phyloP scores from a whole-genome alignment of 768 basidiomycete species.

The Amanita thiersii region DNA sequence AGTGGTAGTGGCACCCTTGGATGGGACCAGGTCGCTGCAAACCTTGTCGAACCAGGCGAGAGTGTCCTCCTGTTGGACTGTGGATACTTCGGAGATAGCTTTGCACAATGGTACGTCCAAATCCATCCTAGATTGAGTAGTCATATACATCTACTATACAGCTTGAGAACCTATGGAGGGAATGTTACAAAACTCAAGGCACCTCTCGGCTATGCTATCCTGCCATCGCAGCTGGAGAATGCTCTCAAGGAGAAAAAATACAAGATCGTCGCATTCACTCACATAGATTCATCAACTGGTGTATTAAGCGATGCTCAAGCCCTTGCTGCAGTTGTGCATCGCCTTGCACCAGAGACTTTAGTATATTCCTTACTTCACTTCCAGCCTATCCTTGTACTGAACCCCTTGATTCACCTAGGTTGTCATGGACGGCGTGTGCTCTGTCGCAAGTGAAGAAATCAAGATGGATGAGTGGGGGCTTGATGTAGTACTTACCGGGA shows the following conservation, averaged over 20 bases:
- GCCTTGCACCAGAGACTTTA: slow-evolving; percentile 79
- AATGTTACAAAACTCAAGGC: slow-evolving; percentile 80
- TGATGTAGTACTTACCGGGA: slow-evolving; percentile 81
- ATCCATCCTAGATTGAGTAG: not conserved
- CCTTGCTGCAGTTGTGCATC: slow-evolving; percentile 64
- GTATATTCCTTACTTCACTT: slow-evolving; percentile 26
- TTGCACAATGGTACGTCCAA: slow-evolving; percentile 67
- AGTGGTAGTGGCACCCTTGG: slow-evolving; percentile 94
- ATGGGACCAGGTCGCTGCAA: slow-evolving; percentile 94
- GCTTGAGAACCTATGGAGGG: slow-evolving; percentile 83
- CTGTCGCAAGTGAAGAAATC: slow-evolving; percentile 94
- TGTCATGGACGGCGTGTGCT: slow-evolving; percentile 90
- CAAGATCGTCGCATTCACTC: slow-evolving; percentile 88
- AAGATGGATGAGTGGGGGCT: slow-evolving; percentile 89
- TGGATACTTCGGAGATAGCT: slow-evolving; percentile 93
- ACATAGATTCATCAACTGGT: slow-evolving; percentile 88
- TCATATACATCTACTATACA: slow-evolving; percentile 19
- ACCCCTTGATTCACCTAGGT: slow-evolving; percentile 32
- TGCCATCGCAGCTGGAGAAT: slow-evolving; percentile 47
- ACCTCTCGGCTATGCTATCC: slow-evolving; percentile 74
- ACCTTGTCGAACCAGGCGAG: slow-evolving; percentile 77
- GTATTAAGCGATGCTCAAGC: slow-evolving; percentile 81
- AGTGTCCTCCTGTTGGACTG: slow-evolving; percentile 76
- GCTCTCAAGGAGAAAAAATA: slow-evolving; percentile 75
- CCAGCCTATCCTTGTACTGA: not conserved